Conservation (phyloP, 306 rosid genomes). For the Cajanus cajan region DNA sequence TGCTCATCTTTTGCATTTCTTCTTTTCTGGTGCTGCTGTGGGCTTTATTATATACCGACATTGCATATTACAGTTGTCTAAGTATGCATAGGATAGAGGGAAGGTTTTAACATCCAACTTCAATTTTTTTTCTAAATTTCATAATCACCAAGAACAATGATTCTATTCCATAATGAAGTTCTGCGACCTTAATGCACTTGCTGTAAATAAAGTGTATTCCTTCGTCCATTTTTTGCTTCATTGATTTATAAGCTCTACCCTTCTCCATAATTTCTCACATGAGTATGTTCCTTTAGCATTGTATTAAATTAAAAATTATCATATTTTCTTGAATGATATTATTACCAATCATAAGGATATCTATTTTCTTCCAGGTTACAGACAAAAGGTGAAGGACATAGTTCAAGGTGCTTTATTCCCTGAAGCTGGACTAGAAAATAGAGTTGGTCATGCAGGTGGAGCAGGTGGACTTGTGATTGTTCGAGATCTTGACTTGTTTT, state of each 20-base stretch:
- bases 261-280: not conserved
- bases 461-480: constrained; percentile 94
- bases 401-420: constrained; percentile 92
- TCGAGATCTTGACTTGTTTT: constrained; percentile 81
- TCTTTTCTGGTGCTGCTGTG: not conserved
- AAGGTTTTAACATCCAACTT: constrained; percentile 4
- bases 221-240: not conserved
- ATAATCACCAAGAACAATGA: not conserved
- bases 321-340: not conserved
- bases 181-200: not conserved
- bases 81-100: not conserved
- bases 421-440: constrained; percentile 78
- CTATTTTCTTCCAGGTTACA: constrained; percentile 58
- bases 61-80: not conserved
- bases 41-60: not conserved
- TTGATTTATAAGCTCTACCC: not conserved
- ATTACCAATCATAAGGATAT: not conserved
- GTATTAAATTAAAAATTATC: not conserved
- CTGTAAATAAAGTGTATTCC: constrained; percentile 12
- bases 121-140: not conserved
- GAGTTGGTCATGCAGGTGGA: constrained; percentile 90
- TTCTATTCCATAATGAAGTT: not conserved
- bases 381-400: constrained; percentile 74
- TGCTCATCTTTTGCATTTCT: constrained; percentile 2
- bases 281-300: not conserved